Conservation (phyloP, 2,329 filamentous ascomycete genomes). For the Colletotrichum sp. region DNA sequence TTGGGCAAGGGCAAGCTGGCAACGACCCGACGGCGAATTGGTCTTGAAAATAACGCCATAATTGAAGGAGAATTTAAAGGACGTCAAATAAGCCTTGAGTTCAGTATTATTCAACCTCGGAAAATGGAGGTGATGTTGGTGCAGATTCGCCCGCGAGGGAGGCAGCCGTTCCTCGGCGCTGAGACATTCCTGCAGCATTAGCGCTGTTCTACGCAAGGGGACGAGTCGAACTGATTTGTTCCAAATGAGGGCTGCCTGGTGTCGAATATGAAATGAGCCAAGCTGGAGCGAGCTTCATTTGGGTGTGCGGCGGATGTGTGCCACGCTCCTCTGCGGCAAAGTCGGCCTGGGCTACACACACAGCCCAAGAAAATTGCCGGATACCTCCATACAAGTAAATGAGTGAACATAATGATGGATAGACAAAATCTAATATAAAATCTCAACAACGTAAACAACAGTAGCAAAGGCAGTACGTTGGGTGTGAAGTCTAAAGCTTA, state of each 20-base stretch:
- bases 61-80: not conserved
- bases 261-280: not conserved
- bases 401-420: not conserved
- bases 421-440: not conserved
- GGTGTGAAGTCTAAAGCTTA: not conserved
- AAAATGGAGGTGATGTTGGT: not conserved
- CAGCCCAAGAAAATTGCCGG: not conserved
- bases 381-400: not conserved
- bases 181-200: not conserved
- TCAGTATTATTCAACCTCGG: not conserved
- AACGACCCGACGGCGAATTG: conserved; percentile 16
- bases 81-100: not conserved
- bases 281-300: not conserved
- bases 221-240: not conserved
- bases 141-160: not conserved
- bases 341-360: too few species aligned
- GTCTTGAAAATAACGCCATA: not conserved
- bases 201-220: not conserved
- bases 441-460: not conserved
- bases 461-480: not conserved
- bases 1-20: conserved; percentile 13
- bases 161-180: not conserved
- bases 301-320: not conserved
- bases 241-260: not conserved
- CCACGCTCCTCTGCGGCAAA: not conserved